Percentiles rank a stretch among this genome's conserved stretches.
These are phyloP conservation scores for Biancaea sappan DNA, from an alignment of 306 rosid species.

Conservation along the genomic window DNA sequence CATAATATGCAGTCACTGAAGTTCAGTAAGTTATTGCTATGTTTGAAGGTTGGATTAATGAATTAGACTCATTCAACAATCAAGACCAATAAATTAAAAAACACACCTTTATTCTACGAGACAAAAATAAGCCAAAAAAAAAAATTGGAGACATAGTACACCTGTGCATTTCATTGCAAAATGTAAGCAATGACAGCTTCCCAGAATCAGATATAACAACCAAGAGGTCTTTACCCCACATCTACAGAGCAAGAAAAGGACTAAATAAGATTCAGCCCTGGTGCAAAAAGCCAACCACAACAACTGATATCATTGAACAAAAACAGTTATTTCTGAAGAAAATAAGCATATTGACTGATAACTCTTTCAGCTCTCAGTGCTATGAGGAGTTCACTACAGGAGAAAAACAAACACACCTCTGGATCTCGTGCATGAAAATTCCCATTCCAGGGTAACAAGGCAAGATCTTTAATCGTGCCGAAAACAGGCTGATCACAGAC, in stretches of 20 bases:
- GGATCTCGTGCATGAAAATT: constrained; percentile 50
- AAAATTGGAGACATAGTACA: constrained; percentile 32
- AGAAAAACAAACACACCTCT: constrained; percentile 51
- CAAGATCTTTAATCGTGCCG: constrained; percentile 86
- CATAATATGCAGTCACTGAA: constrained; percentile 5
- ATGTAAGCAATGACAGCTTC: constrained; percentile 86
- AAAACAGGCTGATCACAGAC: constrained; percentile 91
- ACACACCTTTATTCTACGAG: background rate
- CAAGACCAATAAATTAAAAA: background rate
- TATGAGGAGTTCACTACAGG: background rate
- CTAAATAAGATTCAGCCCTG: constrained; percentile 26
- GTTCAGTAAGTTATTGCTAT: constrained; percentile 1
- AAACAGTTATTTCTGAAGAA: background rate
- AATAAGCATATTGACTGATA: background rate
- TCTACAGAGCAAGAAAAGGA: constrained; percentile 44
- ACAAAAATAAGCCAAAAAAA: background rate
- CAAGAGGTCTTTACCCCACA: constrained; percentile 81
- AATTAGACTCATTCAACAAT: constrained; percentile 17
- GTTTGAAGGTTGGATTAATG: background rate
- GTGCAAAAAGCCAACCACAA: background rate
- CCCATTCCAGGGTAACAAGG: constrained; percentile 83
- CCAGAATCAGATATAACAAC: constrained; percentile 93
- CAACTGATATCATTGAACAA: constrained; percentile 18
- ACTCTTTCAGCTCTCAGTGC: background rate
- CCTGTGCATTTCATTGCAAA: constrained; percentile 98